Conservation (phyloP, 768 basidiomycete species). For the Leucosporidium yakuticum region DNA sequence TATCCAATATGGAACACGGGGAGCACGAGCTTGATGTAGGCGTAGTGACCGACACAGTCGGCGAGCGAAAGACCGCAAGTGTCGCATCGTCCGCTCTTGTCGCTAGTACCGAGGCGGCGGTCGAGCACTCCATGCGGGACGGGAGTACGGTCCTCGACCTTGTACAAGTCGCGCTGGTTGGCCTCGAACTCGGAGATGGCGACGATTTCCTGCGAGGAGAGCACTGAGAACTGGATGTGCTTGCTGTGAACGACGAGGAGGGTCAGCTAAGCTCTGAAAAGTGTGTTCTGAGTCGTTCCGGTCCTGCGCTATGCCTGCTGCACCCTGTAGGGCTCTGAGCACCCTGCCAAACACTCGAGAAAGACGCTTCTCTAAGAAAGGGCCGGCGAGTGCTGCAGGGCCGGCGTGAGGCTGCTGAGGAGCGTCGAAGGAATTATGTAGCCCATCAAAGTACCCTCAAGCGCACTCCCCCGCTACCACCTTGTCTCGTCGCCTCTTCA, state of each 20-base stretch:
- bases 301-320: neutral
- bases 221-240: slow-evolving; percentile 88
- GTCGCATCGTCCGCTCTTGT: slow-evolving; percentile 85
- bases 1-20: slow-evolving; percentile 99
- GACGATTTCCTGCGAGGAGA: slow-evolving; percentile 92
- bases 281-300: no score
- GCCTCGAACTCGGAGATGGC: slow-evolving; percentile 94
- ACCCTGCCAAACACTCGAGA: neutral
- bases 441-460: no score
- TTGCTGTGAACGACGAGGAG: slow-evolving; percentile 54
- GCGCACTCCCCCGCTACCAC: neutral
- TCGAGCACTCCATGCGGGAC: slow-evolving; percentile 91
- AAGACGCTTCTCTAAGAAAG: neutral
- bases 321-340: neutral
- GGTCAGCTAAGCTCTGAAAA: neutral
- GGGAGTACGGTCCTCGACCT: slow-evolving; percentile 68
- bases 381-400: neutral
- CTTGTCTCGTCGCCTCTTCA: neutral
- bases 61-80: slow-evolving; percentile 87
- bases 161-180: slow-evolving; percentile 85
- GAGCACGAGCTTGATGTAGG: slow-evolving; percentile 92
- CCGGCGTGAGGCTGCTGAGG: neutral
- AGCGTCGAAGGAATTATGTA: neutral
- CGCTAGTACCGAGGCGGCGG: slow-evolving; percentile 84
- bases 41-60: slow-evolving; percentile 96